phyloP scores from a whole-genome alignment of 2,329 filamentous ascomycete genomes.

The Phaeosphaeria sp. region DNA sequence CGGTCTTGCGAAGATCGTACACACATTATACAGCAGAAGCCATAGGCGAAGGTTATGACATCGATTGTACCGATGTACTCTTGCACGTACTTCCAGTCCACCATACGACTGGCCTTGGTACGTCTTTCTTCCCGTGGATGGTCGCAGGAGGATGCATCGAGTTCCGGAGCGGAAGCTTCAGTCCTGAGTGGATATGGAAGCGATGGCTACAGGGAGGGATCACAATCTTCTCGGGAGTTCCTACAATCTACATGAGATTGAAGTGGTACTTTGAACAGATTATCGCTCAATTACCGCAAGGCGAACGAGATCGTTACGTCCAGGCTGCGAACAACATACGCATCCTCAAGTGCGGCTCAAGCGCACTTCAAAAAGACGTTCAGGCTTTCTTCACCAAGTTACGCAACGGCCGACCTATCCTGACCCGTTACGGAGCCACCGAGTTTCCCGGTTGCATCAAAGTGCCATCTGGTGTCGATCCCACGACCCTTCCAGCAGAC shows the following conservation, averaged over 20 bases:
- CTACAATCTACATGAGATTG: conserved; percentile 48
- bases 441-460: conserved; percentile 55
- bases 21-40: conserved; percentile 44
- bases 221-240: conserved; percentile 46
- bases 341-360: conserved; percentile 55
- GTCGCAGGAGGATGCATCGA: conserved; percentile 41
- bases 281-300: conserved; percentile 36
- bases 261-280: conserved; percentile 43
- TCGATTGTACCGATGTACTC: conserved; percentile 38
- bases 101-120: conserved; percentile 44
- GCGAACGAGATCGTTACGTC: conserved; percentile 49
- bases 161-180: conserved; percentile 44
- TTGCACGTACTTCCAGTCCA: conserved; percentile 46
- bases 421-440: conserved; percentile 54
- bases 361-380: conserved; percentile 57
- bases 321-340: conserved; percentile 51
- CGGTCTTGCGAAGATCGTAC: conserved; percentile 53
- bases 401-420: conserved; percentile 47
- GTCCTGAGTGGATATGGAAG: conserved; percentile 44
- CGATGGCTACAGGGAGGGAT: conserved; percentile 41
- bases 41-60: conserved; percentile 41
- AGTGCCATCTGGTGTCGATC: conserved; percentile 42
- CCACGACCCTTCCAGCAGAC: conserved; percentile 33
- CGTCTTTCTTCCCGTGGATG: conserved; percentile 45
- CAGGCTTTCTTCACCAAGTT: conserved; percentile 58